Percentiles rank a stretch among this genome's conserved stretches.
These are phyloP conservation scores for Tricholomella constricta DNA, from an alignment of 768 basidiomycete genomes.

Conservation along the genomic window DNA sequence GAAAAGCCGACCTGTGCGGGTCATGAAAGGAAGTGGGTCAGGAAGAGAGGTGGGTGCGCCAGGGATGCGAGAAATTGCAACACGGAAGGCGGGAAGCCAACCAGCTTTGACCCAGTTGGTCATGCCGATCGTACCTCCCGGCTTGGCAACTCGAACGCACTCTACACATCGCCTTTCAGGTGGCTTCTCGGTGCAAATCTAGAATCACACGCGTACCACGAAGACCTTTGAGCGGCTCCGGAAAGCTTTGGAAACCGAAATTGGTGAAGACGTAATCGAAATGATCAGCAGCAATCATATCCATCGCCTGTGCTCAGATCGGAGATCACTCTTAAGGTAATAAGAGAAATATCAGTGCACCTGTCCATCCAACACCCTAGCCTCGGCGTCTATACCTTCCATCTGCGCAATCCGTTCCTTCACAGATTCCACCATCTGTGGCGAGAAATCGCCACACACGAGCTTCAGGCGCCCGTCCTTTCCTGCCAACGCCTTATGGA, in stretches of 20 bases:
- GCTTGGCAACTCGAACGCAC: background rate
- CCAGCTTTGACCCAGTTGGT: background rate
- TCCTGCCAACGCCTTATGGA: background rate
- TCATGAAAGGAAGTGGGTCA: background rate
- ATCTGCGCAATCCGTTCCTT: background rate
- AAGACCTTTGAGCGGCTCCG: background rate
- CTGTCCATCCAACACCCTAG: background rate
- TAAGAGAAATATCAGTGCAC: background rate
- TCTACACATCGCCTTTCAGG: background rate
- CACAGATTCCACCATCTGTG: background rate
- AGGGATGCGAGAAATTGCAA: background rate
- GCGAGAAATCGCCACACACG: background rate
- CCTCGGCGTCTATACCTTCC: background rate
- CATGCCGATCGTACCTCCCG: background rate
- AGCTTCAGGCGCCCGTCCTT: background rate
- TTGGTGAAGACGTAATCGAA: background rate
- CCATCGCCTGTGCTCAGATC: background rate
- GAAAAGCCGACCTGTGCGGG: background rate
- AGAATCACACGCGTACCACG: too few relatives aligned
- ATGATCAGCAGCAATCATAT: background rate
- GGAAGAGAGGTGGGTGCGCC: background rate
- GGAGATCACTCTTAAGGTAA: background rate
- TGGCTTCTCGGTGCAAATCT: too few relatives aligned
- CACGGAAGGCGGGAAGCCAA: conserved; percentile 1
- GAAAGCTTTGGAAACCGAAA: conserved; percentile 1